Evolutionary conservation across 1,139 yeast species (phyloP), one percentile per base, ranked within the genome.

Genomic region (Taphrina communis): DNA sequence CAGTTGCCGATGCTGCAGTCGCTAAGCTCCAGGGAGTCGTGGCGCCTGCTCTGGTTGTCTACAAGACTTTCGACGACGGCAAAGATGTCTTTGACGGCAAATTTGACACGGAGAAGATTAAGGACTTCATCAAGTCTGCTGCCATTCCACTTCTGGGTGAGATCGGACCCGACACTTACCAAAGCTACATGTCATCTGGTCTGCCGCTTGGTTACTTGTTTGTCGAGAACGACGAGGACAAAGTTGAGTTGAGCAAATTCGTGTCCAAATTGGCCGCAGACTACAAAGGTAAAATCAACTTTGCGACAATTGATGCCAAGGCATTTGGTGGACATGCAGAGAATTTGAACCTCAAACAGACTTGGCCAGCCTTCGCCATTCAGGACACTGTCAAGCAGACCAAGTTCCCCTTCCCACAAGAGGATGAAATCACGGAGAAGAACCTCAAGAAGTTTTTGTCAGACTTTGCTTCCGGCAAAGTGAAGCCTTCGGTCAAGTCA

Each of bases 111-210:
- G 74, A 72, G 9, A 72, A 78, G 31, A 80, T 93, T 73, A 77
- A 78, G 62, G 80, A 81, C 51, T 92, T 91, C 80, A 80, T 90
- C 74, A 80, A 82, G 71, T 81, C 82, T 72, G 96, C 93, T 82
- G 80, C 89, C 63, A 85, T 90, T 77, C 98, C 99, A 71, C 84
- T 85, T 77, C 88, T 94, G 76, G 98, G 97, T 76, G 98, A 93
- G 79, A 87, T 94, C 73, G 87, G 88, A 76, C 94, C 96, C 74
- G 84, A 85, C 71, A 89, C 96, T 73, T 94, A 89, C 84, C 82
- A 85, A 79, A 78, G 83, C 69, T 94, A 93, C 82, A 86, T 90
- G 84, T 80, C 84, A 70, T 82, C 92, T 68, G 84, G 86, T 59
- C 75, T 86, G 68, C 99, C 99, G 73, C 81, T 94, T 75, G 95